These are phyloP conservation scores for Wickerhamiella azyma DNA, from an alignment of 805 yeast species.

Conservation along the genomic window DNA sequence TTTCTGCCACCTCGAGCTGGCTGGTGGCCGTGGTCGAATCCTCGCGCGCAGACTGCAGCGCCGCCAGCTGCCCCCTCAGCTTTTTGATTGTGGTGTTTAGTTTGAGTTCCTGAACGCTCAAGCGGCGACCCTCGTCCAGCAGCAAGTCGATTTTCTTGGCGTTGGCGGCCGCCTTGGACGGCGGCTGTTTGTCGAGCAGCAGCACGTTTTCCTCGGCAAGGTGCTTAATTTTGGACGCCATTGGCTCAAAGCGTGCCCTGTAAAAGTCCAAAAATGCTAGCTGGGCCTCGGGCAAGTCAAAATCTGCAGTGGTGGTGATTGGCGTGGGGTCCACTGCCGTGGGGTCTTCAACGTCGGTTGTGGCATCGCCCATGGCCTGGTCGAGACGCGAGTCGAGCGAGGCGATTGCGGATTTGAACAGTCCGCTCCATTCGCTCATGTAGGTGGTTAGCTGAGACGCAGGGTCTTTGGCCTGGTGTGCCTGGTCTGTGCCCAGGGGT, in stretches of 20 bases:
- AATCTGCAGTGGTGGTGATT: conserved; percentile 4
- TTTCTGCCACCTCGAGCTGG: conserved; percentile 9
- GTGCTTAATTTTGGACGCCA: conserved; percentile 12
- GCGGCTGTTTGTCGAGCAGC: neutral
- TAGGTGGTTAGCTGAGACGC: neutral
- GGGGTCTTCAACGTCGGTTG: conserved; percentile 14
- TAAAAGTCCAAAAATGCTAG: conserved; percentile 2
- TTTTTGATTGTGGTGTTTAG: conserved; percentile 52
- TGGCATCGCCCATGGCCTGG: conserved; percentile 23
- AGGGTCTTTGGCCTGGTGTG: too few relatives aligned
- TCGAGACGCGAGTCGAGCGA: conserved; percentile 30
- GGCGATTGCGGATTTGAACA: conserved; percentile 30
- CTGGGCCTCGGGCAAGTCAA: conserved; percentile 2
- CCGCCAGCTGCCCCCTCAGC: conserved; percentile 33
- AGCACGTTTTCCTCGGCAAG: conserved; percentile 9
- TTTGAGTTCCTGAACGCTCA: conserved; percentile 38
- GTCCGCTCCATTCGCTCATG: conserved; percentile 22
- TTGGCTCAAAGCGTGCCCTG: conserved; percentile 8
- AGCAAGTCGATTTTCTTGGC: conserved; percentile 53
- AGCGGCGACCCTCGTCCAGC: conserved; percentile 28
- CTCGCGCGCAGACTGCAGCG: conserved; percentile 25
- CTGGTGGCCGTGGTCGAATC: conserved; percentile 22
- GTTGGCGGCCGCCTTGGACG: conserved; percentile 12
- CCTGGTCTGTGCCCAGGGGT: too few relatives aligned
- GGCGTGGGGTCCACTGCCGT: conserved; percentile 3